Evolutionary conservation across 2,329 filamentous ascomycete species (phyloP).

Genomic region (Fusarium zealandicum): DNA sequence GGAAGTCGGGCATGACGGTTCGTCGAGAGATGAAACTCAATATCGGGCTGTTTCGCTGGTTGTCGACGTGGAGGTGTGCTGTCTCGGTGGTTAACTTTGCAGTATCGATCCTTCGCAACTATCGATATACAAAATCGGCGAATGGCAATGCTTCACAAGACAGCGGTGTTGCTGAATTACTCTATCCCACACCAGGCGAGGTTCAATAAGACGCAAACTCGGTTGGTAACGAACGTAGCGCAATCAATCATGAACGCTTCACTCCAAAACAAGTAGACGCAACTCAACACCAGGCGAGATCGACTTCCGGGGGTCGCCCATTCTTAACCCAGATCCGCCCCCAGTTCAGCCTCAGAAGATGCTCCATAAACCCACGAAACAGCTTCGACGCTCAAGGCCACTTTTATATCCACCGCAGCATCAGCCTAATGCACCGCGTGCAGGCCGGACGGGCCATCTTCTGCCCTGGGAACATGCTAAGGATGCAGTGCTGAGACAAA

Average conservation of each 20-base stretch:
- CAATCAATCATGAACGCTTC: not conserved
- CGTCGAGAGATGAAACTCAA: not conserved
- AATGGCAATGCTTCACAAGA: not conserved
- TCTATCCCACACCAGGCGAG: not conserved
- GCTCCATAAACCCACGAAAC: no score
- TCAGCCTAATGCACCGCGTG: no score
- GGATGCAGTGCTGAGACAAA: slow-evolving; percentile 1
- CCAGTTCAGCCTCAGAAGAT: no score
- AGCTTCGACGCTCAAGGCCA: no score
- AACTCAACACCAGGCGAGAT: not conserved
- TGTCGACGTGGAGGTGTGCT: no score
- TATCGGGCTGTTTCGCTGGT: not conserved
- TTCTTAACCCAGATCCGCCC: not conserved
- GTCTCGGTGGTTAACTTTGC: no score
- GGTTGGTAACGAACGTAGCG: not conserved
- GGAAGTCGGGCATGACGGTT: slow-evolving; percentile 21
- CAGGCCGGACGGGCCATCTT: slow-evolving; percentile 10
- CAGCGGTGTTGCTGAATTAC: no score
- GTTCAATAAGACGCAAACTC: not conserved
- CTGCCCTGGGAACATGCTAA: slow-evolving; percentile 9
- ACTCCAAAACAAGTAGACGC: not conserved
- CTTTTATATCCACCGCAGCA: no score
- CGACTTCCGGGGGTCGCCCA: not conserved
- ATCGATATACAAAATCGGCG: not conserved
- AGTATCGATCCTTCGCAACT: not conserved